Percentiles rank a stretch among this genome's conserved stretches.
phyloP scores from a whole-genome alignment of 192 early-diverging fungal genomes.

The Umbelopsis ramanniana region DNA sequence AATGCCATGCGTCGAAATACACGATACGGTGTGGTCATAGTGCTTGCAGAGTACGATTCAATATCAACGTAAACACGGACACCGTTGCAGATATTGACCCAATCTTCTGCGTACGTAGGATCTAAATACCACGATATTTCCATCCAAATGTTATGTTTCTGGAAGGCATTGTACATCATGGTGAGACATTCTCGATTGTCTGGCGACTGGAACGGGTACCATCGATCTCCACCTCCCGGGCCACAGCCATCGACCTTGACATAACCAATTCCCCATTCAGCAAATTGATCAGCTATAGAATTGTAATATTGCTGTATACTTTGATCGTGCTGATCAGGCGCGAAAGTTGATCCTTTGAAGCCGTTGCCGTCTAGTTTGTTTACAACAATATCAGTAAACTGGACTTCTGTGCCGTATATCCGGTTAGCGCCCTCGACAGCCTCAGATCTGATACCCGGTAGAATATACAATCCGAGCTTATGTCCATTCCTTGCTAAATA shows the following conservation, averaged over 20 bases:
- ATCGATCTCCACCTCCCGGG: conserved; percentile 37
- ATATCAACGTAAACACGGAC: conserved; percentile 39
- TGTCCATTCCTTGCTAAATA: conserved; percentile 34
- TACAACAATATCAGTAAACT: conserved; percentile 11
- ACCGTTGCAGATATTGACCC: conserved; percentile 32
- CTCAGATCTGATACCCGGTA: conserved; percentile 37
- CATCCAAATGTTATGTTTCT: conserved; percentile 36
- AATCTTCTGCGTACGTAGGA: conserved; percentile 29
- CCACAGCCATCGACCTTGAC: conserved; percentile 40
- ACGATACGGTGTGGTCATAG: conserved; percentile 36
- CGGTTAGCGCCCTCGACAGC: conserved; percentile 12
- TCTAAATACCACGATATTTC: conserved; percentile 43
- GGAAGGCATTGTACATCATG: conserved; percentile 24
- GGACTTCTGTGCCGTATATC: conserved; percentile 24
- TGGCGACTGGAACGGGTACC: conserved; percentile 30
- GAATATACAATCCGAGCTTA: conserved; percentile 38
- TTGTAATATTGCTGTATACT: conserved; percentile 30
- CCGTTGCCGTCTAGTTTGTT: conserved; percentile 30
- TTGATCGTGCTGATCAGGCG: conserved; percentile 26
- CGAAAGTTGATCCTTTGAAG: conserved; percentile 34
- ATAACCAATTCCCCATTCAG: conserved; percentile 35
- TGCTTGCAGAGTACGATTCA: conserved; percentile 38
- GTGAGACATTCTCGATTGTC: conserved; percentile 30
- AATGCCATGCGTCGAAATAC: conserved; percentile 32
- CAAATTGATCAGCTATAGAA: conserved; percentile 34